Evolutionary conservation across 2,329 filamentous ascomycete genomes (phyloP).

Genomic region (Fusarium sp.): DNA sequence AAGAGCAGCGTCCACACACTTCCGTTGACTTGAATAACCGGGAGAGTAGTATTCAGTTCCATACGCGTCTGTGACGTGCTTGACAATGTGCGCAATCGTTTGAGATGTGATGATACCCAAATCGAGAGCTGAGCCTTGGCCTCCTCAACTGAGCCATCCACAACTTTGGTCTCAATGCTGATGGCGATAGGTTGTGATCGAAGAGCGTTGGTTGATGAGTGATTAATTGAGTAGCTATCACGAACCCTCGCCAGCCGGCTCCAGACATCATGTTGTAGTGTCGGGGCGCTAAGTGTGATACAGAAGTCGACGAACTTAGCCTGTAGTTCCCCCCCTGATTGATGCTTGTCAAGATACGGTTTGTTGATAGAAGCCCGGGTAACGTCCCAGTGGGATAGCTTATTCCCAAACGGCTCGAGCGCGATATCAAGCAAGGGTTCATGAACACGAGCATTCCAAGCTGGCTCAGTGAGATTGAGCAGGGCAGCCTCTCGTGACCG

Average conservation of each 20-base stretch:
- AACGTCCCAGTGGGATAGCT: neutral
- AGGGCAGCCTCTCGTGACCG: neutral
- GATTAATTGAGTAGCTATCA: conserved; percentile 12
- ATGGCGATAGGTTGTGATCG: conserved; percentile 14
- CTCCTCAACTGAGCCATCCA: neutral
- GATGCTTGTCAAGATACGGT: neutral
- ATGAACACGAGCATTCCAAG: neutral
- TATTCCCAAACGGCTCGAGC: neutral
- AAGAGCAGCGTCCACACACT: conserved; percentile 12
- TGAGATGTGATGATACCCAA: conserved; percentile 9
- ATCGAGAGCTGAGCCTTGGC: conserved; percentile 2
- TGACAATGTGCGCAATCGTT: conserved; percentile 4
- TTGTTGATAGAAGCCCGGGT: neutral
- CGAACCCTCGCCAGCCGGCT: neutral
- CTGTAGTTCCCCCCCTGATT: neutral
- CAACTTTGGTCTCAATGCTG: conserved; percentile 12
- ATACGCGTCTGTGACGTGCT: neutral
- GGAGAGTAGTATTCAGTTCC: neutral
- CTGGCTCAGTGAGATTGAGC: neutral
- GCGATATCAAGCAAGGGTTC: neutral
- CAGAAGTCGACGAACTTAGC: neutral
- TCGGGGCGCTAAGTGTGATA: neutral
- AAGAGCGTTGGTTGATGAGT: conserved; percentile 3
- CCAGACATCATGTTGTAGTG: neutral
- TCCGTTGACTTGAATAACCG: conserved; percentile 5